Percentiles rank a stretch among this genome's conserved stretches.
These are phyloP conservation scores for Magnaporthiopsis rhizophila DNA, from an alignment of 2,329 filamentous ascomycete species.

Conservation along the genomic window DNA sequence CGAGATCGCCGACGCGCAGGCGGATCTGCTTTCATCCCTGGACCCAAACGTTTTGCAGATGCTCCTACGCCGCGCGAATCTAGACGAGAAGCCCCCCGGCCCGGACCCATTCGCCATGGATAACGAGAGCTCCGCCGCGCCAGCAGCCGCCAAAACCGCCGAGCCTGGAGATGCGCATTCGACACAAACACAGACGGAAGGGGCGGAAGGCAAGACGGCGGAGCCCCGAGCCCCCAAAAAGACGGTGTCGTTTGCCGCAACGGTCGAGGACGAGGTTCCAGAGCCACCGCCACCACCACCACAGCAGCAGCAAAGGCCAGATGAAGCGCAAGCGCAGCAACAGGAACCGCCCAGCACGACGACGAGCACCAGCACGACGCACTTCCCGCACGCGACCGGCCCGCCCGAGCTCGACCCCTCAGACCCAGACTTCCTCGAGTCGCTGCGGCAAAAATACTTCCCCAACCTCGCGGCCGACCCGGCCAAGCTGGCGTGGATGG, in stretches of 20 bases:
- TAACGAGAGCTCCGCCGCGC: background rate
- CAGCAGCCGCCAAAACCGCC: constrained; percentile 6
- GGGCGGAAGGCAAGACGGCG: background rate
- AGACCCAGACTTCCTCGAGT: constrained; percentile 73
- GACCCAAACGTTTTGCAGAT: constrained; percentile 69
- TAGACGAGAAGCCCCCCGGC: constrained; percentile 49
- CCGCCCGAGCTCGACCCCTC: constrained; percentile 72
- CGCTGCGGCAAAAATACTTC: constrained; percentile 90
- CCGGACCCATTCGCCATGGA: constrained; percentile 31
- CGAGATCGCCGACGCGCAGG: constrained; percentile 73
- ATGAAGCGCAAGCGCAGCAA: background rate
- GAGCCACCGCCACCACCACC: background rate
- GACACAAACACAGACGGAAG: background rate
- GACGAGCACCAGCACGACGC: constrained; percentile 32
- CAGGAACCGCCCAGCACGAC: constrained; percentile 8
- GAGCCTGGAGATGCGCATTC: no score
- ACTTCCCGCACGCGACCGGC: constrained; percentile 50
- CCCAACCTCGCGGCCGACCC: constrained; percentile 80
- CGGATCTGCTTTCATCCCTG: constrained; percentile 71
- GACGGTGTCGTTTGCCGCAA: constrained; percentile 17
- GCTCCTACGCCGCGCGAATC: constrained; percentile 66
- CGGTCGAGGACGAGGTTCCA: constrained; percentile 7
- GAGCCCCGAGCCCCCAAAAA: constrained; percentile 18
- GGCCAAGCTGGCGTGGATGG: constrained; percentile 84
- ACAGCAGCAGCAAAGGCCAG: constrained; percentile 4